Evolutionary conservation across 2,329 filamentous ascomycete genomes (phyloP).

Genomic region (Achaetomium macrosporum): DNA sequence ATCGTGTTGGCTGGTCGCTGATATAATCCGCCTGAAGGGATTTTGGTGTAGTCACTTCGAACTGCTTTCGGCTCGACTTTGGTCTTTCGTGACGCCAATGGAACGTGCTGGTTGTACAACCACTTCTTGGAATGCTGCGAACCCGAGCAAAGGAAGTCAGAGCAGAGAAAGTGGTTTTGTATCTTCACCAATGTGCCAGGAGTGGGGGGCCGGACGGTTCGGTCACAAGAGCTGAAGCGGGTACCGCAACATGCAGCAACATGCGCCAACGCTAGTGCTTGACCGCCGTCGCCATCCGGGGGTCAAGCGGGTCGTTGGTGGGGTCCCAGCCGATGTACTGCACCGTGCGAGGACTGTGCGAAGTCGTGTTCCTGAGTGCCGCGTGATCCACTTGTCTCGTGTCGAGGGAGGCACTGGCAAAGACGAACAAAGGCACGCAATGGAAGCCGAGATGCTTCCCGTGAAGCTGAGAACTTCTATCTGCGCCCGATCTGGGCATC

Average conservation of each 20-base stretch:
- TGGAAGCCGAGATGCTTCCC: too few species aligned
- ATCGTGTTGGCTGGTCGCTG: neutral
- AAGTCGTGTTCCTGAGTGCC: neutral
- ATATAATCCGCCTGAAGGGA: neutral
- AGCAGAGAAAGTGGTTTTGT: too few species aligned
- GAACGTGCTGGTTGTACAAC: constrained; percentile 1
- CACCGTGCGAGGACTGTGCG: constrained; percentile 9
- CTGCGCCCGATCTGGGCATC: too few species aligned
- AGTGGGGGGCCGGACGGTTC: constrained; percentile 7
- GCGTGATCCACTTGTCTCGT: constrained; percentile 10
- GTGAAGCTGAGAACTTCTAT: too few species aligned
- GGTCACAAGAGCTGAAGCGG: constrained; percentile 18
- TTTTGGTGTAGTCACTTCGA: neutral
- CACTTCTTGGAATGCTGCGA: constrained; percentile 3
- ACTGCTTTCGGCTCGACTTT: constrained; percentile 3
- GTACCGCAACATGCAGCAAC: constrained; percentile 15
- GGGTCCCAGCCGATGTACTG: constrained; percentile 4
- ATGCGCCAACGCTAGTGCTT: constrained; percentile 4
- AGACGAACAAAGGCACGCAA: neutral
- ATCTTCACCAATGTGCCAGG: constrained; percentile 5
- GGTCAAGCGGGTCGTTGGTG: constrained; percentile 10
- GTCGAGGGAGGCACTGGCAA: neutral
- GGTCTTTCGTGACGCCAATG: neutral
- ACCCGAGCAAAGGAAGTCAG: too few species aligned
- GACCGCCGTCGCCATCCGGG: neutral